Evolutionary conservation across 495 filamentous ascomycete species (phyloP), one percentile per base, ranked within the genome.

Genomic region (Durotheca rogersii): DNA sequence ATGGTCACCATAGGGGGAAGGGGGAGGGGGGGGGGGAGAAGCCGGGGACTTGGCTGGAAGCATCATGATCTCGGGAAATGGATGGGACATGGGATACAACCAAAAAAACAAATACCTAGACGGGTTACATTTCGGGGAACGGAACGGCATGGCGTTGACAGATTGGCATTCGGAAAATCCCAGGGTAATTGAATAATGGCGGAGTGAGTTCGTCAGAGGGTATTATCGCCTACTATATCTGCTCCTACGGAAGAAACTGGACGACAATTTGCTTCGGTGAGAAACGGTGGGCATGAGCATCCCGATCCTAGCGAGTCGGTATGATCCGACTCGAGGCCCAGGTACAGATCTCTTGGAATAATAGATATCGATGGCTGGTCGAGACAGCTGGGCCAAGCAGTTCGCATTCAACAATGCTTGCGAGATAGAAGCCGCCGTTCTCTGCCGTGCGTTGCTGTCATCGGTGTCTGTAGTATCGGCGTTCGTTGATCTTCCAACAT

Each of bases 81-180:
- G 32, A 32, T 4, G 16, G 40, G 36, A 20, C 14, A 31, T 10
- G 19, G 33, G 12, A 29, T 17, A 4, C 25, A 52, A 9, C 31
- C 33, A 42, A 33, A 17, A 6, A 27, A n/a, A 44, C 27, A 21
- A n/a, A 44, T 35, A 21, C 15, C 37, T 23, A 7, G 12, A 52
- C 23, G 48, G 41, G 48, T 30, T 35, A 9, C 11, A 14, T 2
- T 12, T 25, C n/a, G 21, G 16, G 16, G 36, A 11, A 3, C n/a
- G 9, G 37, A 27, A 36, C 11, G 36, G 38, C 38, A 30, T 29
- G 47, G 47, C 47, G 47, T 50, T 50, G 17, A 15, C 14, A 15
- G 20, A 14, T 27, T 19, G 14, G 4, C 12, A 11, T 18, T 15
- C 19, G 20, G 7, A 19, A 32, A 27, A 36, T 14, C 7, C 25